Base-by-base conservation (phyloP, 768 basidiomycete species). In the Panellus pusillus region DNA sequence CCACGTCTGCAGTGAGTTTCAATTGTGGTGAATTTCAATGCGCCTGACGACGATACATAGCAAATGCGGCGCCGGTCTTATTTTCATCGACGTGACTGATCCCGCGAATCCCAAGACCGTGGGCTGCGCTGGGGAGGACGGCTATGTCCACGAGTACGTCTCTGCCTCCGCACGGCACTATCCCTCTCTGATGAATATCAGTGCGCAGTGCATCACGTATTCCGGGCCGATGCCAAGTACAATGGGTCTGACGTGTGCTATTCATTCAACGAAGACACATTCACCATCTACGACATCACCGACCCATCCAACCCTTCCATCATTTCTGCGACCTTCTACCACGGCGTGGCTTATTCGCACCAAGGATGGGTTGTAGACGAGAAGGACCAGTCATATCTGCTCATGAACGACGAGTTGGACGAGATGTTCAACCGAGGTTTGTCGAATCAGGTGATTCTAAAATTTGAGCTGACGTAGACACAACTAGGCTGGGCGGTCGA, bases 281-380 rank as follows among this genome's bases (percentile, higher is more conserved):
- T 68, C 36, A 66, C 65, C 18, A 69, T 66, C 46, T 63, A 64
- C 58, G 47, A 58, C 29, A 58, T 58, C 35, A 54, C 52, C 29
- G 57, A 58, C 20, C 47, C 42, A 2, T 40, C 57, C 4, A 56
- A 53, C 44, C 59, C 67, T 4, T 52, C 60, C 9, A 60, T 68
- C 38, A 69, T 69, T 38, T 67, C 66, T 0, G 54, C 61, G 3
- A 68, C 65, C 1, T 53, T 62, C 45, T 69, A 69, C 55, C 63
- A 63, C 20, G 68, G 68, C 41, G 68, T 66, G 11, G 45, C 58
- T 27, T 69, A 69, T 57, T 64, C 68, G 27, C 68, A 69, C 58
- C 68, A 69, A 51, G 68, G 68, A 29, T 69, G 64, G 65, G 65
- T 69, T 11, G 51, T 66, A 18, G 66, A 67, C 38, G 59, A 58